A percentile compares a stretch with the other conserved stretches of the same genome.
Evolutionary conservation across 306 rosid species (phyloP).

Genomic region (Quercus rubra): DNA sequence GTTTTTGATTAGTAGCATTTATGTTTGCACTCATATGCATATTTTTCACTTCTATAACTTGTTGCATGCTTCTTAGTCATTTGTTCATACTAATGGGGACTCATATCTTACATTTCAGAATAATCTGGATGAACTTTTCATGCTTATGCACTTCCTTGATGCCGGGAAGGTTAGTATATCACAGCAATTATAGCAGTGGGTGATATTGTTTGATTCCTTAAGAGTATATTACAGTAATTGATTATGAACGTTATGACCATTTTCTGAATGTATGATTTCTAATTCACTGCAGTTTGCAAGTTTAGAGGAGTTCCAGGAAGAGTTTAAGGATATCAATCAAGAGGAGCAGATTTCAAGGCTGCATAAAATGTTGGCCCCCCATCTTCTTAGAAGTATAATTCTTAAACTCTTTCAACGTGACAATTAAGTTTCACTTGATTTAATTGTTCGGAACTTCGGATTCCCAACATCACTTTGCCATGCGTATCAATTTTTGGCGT

Average conservation of each 20-base stretch:
- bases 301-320: slow-evolving; percentile 98
- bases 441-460: background rate
- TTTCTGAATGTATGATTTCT: slow-evolving; percentile 16
- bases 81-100: slow-evolving; percentile 23
- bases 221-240: slow-evolving; percentile 15
- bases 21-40: background rate
- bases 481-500: background rate
- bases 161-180: slow-evolving; percentile 88
- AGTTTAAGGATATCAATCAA: slow-evolving; percentile 95
- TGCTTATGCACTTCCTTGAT: slow-evolving; percentile 99
- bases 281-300: slow-evolving; percentile 72
- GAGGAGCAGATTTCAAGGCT: slow-evolving; percentile 96
- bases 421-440: background rate
- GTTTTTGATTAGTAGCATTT: background rate
- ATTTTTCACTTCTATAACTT: background rate
- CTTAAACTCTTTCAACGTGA: slow-evolving; percentile 23
- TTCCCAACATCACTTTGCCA: background rate
- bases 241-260: slow-evolving; percentile 18
- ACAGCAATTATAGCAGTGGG: slow-evolving; percentile 18
- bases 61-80: slow-evolving; percentile 17
- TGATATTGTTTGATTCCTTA: slow-evolving; percentile 1
- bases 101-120: slow-evolving; percentile 62
- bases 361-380: slow-evolving; percentile 97
- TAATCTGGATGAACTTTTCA: slow-evolving; percentile 93
- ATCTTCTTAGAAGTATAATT: slow-evolving; percentile 86